Percentiles rank a stretch among this genome's conserved stretches.
Evolutionary conservation across 495 filamentous ascomycete species (phyloP).

Genomic region (Neurospora cerealis): DNA sequence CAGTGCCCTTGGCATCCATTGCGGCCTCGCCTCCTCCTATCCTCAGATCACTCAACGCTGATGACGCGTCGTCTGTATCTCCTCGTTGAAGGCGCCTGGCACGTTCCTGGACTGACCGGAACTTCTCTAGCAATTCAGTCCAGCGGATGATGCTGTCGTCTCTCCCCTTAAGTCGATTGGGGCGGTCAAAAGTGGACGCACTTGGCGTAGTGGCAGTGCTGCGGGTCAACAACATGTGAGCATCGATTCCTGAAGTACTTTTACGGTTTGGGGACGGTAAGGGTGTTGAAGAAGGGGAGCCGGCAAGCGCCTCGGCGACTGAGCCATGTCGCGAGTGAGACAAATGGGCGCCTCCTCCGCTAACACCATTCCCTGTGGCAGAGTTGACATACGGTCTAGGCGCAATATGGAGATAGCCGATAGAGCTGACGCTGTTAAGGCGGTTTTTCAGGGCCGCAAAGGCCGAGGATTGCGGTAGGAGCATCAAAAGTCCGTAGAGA

Average conservation of each 20-base stretch:
- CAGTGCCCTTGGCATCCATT: slow-evolving; percentile 31
- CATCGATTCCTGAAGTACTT: slow-evolving; percentile 6
- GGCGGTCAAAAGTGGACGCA: slow-evolving; percentile 57
- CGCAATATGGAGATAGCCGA: slow-evolving; percentile 84
- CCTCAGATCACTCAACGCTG: slow-evolving; percentile 28
- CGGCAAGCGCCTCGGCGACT: slow-evolving; percentile 22
- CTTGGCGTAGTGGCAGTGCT: slow-evolving; percentile 39
- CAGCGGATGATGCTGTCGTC: slow-evolving; percentile 81
- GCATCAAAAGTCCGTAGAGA: slow-evolving; percentile 94
- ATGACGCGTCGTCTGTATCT: slow-evolving; percentile 30
- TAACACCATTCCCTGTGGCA: not conserved
- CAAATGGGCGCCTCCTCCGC: slow-evolving; percentile 6
- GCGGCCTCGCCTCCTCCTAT: slow-evolving; percentile 32
- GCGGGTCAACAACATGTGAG: slow-evolving; percentile 11
- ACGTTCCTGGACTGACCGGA: slow-evolving; percentile 77
- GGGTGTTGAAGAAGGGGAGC: slow-evolving; percentile 15
- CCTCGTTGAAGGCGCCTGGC: slow-evolving; percentile 43
- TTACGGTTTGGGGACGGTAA: slow-evolving; percentile 14
- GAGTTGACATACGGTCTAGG: slow-evolving; percentile 62
- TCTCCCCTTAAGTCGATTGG: slow-evolving; percentile 71
- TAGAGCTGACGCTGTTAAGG: slow-evolving; percentile 90
- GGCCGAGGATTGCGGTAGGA: slow-evolving; percentile 91
- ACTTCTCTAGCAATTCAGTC: slow-evolving; percentile 94
- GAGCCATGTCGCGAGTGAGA: slow-evolving; percentile 29
- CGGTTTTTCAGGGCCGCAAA: slow-evolving; percentile 97